Conservation (phyloP, 2,329 filamentous ascomycete genomes). For the Penicillium concentricum region DNA sequence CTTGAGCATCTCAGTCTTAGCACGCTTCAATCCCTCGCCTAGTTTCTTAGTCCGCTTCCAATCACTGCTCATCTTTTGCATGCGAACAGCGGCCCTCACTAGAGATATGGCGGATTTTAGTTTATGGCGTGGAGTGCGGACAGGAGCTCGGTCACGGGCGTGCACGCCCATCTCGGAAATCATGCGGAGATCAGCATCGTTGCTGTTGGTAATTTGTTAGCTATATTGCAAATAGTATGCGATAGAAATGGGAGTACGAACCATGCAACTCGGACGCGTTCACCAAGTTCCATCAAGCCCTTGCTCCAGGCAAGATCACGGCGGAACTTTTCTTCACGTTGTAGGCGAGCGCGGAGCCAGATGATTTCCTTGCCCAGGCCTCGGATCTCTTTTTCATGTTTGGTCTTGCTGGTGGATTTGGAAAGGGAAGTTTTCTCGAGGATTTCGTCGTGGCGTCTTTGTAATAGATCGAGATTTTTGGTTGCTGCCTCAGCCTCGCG, state of each 20-base stretch:
- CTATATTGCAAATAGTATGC: slow-evolving; percentile 1
- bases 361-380: slow-evolving; percentile 87
- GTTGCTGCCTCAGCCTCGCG: slow-evolving; percentile 42
- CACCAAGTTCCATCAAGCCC: slow-evolving; percentile 79
- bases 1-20: slow-evolving; percentile 43
- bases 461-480: slow-evolving; percentile 47
- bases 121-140: slow-evolving; percentile 41
- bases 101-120: slow-evolving; percentile 43
- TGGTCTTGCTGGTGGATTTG: slow-evolving; percentile 45
- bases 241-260: slow-evolving; percentile 53
- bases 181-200: slow-evolving; percentile 84
- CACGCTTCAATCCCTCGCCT: slow-evolving; percentile 44
- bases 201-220: slow-evolving; percentile 57
- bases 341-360: slow-evolving; percentile 79
- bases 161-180: slow-evolving; percentile 78
- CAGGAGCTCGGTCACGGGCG: slow-evolving; percentile 32
- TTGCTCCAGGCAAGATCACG: slow-evolving; percentile 83
- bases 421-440: slow-evolving; percentile 46
- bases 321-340: slow-evolving; percentile 77
- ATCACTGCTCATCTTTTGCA: slow-evolving; percentile 46
- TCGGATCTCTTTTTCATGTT: slow-evolving; percentile 65
- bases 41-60: slow-evolving; percentile 46
- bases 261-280: slow-evolving; percentile 66
- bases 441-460: slow-evolving; percentile 64
- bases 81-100: slow-evolving; percentile 47